Conservation (phyloP, 176 grass and related monocot genomes). For the Phoenix roebelenii region DNA sequence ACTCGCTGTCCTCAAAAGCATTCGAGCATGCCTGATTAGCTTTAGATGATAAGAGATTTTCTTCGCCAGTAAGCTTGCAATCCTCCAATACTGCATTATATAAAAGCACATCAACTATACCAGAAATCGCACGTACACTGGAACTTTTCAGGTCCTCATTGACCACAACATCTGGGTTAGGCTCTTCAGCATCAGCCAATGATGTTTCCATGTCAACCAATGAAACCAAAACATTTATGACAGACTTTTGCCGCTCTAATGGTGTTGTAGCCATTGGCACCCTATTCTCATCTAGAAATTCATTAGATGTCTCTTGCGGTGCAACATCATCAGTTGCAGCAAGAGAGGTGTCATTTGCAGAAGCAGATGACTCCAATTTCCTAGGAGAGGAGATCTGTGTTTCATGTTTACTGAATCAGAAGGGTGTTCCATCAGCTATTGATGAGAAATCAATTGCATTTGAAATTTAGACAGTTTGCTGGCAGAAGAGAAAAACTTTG, state of each 20-base stretch:
- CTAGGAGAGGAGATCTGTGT: background rate
- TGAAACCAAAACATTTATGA: background rate
- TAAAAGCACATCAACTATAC: background rate
- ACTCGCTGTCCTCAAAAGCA: background rate
- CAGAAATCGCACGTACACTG: background rate
- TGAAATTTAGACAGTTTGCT: constrained; percentile 16
- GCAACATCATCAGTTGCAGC: background rate
- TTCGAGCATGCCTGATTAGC: background rate
- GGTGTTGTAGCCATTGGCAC: background rate
- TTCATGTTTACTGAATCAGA: constrained; percentile 7
- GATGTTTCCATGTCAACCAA: background rate
- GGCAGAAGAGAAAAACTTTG: constrained; percentile 24
- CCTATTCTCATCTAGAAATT: no score
- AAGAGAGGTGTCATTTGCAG: background rate
- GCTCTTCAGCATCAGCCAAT: background rate
- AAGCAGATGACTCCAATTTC: background rate
- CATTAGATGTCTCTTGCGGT: background rate
- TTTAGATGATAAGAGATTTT: background rate
- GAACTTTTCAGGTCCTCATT: background rate
- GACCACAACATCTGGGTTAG: background rate
- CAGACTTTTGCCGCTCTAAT: background rate
- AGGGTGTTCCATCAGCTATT: constrained; percentile 11
- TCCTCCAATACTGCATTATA: background rate
- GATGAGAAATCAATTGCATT: constrained; percentile 27
- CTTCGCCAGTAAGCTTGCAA: no score